Percentiles rank a stretch among this genome's conserved stretches.
These are phyloP conservation scores for Nemania diffusa DNA, from an alignment of 2,329 filamentous ascomycete species.

Conservation along the genomic window DNA sequence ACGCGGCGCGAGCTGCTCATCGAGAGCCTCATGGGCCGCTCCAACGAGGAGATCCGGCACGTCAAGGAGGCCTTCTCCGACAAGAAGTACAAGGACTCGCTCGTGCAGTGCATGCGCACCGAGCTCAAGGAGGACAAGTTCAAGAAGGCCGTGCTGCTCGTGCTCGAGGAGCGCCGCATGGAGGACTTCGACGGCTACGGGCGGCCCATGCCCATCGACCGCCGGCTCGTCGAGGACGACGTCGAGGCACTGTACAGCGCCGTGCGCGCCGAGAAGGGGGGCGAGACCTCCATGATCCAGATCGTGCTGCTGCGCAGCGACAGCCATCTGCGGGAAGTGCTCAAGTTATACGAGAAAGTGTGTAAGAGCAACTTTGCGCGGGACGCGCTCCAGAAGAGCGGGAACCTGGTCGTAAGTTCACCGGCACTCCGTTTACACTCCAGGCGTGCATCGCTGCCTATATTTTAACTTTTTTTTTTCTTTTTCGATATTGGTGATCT, in stretches of 20 bases:
- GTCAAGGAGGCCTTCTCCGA: constrained; percentile 93
- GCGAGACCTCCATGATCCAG: constrained; percentile 86
- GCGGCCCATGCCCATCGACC: constrained; percentile 65
- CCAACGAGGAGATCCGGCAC: constrained; percentile 83
- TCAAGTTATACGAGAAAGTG: constrained; percentile 78
- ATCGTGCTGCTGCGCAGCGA: constrained; percentile 86
- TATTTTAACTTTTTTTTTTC: neutral
- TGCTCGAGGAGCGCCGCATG: constrained; percentile 84
- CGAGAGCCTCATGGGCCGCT: constrained; percentile 89
- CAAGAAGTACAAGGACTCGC: constrained; percentile 86
- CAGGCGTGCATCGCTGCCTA: neutral
- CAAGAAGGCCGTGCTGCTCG: constrained; percentile 84
- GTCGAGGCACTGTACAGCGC: constrained; percentile 75
- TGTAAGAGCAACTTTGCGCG: constrained; percentile 86
- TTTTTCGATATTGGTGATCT: too few species aligned
- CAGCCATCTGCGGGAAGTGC: constrained; percentile 80
- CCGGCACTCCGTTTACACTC: neutral
- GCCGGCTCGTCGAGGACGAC: constrained; percentile 73
- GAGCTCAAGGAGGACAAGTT: constrained; percentile 98
- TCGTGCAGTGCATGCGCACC: constrained; percentile 86
- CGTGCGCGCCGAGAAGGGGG: constrained; percentile 79
- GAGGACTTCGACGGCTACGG: constrained; percentile 79
- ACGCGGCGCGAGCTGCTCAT: constrained; percentile 89
- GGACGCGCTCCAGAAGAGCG: constrained; percentile 87
- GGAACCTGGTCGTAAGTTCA: constrained; percentile 84